Evolutionary conservation across 2,329 filamentous ascomycete species (phyloP), one percentile per base, ranked within the genome.

Genomic region (Fusarium paranaense): DNA sequence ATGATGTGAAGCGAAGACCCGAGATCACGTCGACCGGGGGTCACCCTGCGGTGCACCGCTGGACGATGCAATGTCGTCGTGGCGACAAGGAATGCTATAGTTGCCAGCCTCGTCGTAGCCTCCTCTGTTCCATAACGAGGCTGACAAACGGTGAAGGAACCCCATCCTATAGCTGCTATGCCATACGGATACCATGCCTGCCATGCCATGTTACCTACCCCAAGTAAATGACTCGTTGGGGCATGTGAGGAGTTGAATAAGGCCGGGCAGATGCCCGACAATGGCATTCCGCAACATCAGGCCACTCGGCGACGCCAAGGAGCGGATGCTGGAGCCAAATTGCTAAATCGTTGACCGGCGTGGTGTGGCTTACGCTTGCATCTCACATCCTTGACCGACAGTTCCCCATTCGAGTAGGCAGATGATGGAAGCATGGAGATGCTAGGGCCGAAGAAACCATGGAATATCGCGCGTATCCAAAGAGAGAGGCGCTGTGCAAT

Each of bases 281-380:
- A 73, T 74, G 66, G 33, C 62, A 73, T 75, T 72, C 72, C 71
- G 64, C 63, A 69, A 69, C 45, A 78, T 71, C 72, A 77, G 76
- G 40, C 75, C 76, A 77, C 70, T 66, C 54, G 45, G 50, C 16
- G 38, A 37, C 69, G 67, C 70, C 72, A 76, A 72, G 70, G 38
- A 69, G 54, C 42, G 67, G 64, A 60, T 54, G 50, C 58, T 62
- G 25, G 62, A 66, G 59, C 68, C 47, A 68, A 52, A 65, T 47
- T 64, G 54, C 68, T 72, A 71, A 70, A 70, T 72, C 61, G 66
- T 63, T 70, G 61, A 64, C 67, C 64, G 56, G 72, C 58, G 69
- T 69, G 40, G 59, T 64, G 73, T 78, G 74, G 73, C 76, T 77
- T 77, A 35, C 71, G 58, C 65, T 70, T 68, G 64, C 64, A 75